Base-by-base conservation (phyloP, 2,329 filamentous ascomycete genomes). In the Aspergillus pseudonomiae region DNA sequence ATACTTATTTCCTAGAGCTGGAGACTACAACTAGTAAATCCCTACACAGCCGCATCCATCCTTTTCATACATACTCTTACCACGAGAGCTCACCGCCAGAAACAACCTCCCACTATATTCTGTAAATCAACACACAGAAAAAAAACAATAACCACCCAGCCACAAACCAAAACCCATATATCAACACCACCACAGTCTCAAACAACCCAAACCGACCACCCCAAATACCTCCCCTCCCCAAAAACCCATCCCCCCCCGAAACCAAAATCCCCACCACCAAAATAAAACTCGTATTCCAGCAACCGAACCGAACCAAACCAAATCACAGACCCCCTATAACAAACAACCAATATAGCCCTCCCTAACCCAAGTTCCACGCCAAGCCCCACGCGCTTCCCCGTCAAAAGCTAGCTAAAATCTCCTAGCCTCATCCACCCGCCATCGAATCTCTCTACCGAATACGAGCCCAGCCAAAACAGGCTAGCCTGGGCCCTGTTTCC, bases 401-500 rank as follows among this genome's bases (percentile, higher is more conserved):
- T 48, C 39, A 41, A 28, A 36, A 36, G 34, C 34, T 36, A 41
- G 19, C 39, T 41, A 41, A 41, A 41, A 41, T 41, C 6, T 9
- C 39, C 39, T 41, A 41, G 39, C 39, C 39, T 41, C 39, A n/a
- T n/a, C 39, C 39, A 41, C 39, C 21, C 43, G n/a, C 11, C 16
- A 46, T 46, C n/a, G 52, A 54, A 54, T 54, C 52, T 19, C 21
- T 55, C 52, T 55, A 55, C 52, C 52, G 52, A 55, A 55, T 55
- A 55, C 52, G 52, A 55, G 24, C 14, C 9, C 9, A 24, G 6
- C 32, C 34, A 19, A 55, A 39, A 26, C 26, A n/a, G 39, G 32
- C 26, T 55, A 36, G 24, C 16, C 6, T 4, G 26, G 14, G 28
- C 43, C 43, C 43, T 24, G 24, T 12, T 52, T 30, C 26, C 16